These are phyloP conservation scores for Yamadazyma diddensiae DNA, from an alignment of 1,139 yeast species.

Conservation along the genomic window DNA sequence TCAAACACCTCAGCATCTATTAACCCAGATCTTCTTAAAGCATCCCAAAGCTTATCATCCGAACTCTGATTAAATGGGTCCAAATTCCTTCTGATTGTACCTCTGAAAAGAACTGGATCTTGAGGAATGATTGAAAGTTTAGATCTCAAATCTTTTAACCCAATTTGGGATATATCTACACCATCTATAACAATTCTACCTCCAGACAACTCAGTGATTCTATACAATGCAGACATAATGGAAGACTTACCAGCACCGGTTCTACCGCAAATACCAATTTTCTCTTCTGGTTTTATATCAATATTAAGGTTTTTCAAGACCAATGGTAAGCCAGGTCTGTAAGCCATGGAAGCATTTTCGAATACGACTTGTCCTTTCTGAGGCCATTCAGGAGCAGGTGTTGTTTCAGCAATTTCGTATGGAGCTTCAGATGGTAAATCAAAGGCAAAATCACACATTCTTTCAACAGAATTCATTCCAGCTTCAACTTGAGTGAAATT, in stretches of 20 bases:
- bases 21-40: slow-evolving; percentile 31
- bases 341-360: slow-evolving; percentile 57
- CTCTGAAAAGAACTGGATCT: slow-evolving; percentile 86
- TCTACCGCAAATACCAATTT: slow-evolving; percentile 76
- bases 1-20: slow-evolving; percentile 12
- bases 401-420: slow-evolving; percentile 48
- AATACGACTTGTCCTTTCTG: slow-evolving; percentile 52
- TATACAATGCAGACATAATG: slow-evolving; percentile 63
- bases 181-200: slow-evolving; percentile 61
- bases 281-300: slow-evolving; percentile 51
- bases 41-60: slow-evolving; percentile 32
- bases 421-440: slow-evolving; percentile 39
- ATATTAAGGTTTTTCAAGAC: slow-evolving; percentile 60
- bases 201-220: slow-evolving; percentile 51
- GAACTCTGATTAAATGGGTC: slow-evolving; percentile 54
- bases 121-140: slow-evolving; percentile 86
- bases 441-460: slow-evolving; percentile 67
- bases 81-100: slow-evolving; percentile 73
- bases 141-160: slow-evolving; percentile 72
- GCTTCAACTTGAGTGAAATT: slow-evolving; percentile 73
- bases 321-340: slow-evolving; percentile 73
- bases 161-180: slow-evolving; percentile 58
- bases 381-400: slow-evolving; percentile 54
- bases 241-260: slow-evolving; percentile 82
- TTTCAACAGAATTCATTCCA: slow-evolving; percentile 82